These are phyloP conservation scores for Asterophora parasitica DNA, from an alignment of 768 basidiomycete species.

Conservation along the genomic window DNA sequence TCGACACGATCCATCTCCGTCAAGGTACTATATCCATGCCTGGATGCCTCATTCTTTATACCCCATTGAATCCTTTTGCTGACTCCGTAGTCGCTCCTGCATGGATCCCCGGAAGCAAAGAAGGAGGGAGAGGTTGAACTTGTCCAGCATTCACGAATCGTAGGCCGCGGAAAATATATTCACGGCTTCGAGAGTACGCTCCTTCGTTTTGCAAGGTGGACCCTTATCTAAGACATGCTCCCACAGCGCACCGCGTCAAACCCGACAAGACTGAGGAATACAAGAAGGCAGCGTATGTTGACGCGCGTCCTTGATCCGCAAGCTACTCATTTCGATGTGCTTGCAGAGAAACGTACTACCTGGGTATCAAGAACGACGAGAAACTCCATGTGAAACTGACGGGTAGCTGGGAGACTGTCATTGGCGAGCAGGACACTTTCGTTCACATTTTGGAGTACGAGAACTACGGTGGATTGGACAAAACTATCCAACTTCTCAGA, in stretches of 20 bases:
- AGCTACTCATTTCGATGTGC: slow-evolving; percentile 3
- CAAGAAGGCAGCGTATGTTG: slow-evolving; percentile 77
- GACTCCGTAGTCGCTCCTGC: slow-evolving; percentile 66
- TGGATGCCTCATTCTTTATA: slow-evolving; percentile 10
- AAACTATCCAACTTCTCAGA: slow-evolving; percentile 57
- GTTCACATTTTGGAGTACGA: slow-evolving; percentile 85
- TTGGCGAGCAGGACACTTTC: slow-evolving; percentile 89
- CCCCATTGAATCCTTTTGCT: slow-evolving; percentile 20
- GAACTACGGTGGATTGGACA: slow-evolving; percentile 87
- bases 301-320: slow-evolving; percentile 5
- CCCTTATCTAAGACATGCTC: slow-evolving; percentile 12
- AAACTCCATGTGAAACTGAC: slow-evolving; percentile 81
- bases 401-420: slow-evolving; percentile 88
- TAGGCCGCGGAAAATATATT: slow-evolving; percentile 92
- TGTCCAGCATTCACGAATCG: slow-evolving; percentile 80
- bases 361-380: slow-evolving; percentile 68
- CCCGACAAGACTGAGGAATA: slow-evolving; percentile 81
- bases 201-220: neutral
- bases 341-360: slow-evolving; percentile 77
- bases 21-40: slow-evolving; percentile 39
- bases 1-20: slow-evolving; percentile 54
- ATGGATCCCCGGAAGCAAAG: slow-evolving; percentile 92
- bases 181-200: slow-evolving; percentile 83
- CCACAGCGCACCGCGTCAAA: slow-evolving; percentile 76
- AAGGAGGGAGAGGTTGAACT: slow-evolving; percentile 71